Percentiles rank a stretch among this genome's conserved stretches.
These are phyloP conservation scores for Heteromeles arbutifolia DNA, from an alignment of 306 rosid genomes.

Conservation along the genomic window DNA sequence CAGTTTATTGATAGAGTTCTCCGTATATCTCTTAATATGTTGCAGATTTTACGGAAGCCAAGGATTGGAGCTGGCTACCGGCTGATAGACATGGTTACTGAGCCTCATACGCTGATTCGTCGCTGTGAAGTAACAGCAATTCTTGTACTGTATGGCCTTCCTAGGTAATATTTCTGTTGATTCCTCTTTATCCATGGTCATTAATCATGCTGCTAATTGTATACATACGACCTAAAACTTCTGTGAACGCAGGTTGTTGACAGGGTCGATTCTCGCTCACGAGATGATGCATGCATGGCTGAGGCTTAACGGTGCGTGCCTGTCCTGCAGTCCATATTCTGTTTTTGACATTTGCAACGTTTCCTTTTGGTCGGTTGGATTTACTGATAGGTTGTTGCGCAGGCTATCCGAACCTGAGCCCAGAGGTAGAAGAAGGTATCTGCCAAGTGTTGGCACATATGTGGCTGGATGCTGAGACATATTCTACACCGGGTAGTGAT, in stretches of 20 bases:
- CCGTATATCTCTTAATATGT: not conserved
- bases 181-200: not conserved
- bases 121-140: constrained; percentile 94
- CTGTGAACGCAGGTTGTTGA: constrained; percentile 57
- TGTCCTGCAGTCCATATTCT: constrained; percentile 7
- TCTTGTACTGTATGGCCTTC: constrained; percentile 92
- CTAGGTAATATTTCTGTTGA: constrained; percentile 47
- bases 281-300: constrained; percentile 99
- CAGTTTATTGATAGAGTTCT: not conserved
- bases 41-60: constrained; percentile 79
- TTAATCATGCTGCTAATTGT: not conserved
- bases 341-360: not conserved
- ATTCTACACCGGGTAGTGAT: constrained; percentile 39
- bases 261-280: constrained; percentile 93
- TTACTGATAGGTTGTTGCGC: constrained; percentile 13
- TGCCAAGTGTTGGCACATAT: constrained; percentile 95
- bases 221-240: constrained; percentile 17
- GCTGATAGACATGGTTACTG: constrained; percentile 79
- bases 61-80: constrained; percentile 71
- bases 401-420: constrained; percentile 83
- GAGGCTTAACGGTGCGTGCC: constrained; percentile 72
- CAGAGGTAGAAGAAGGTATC: constrained; percentile 98
- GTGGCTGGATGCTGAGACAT: constrained; percentile 91
- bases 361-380: not conserved
- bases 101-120: constrained; percentile 74